phyloP scores from a whole-genome alignment of 208 protist species.

The Acanthamoeba lenticulata region DNA sequence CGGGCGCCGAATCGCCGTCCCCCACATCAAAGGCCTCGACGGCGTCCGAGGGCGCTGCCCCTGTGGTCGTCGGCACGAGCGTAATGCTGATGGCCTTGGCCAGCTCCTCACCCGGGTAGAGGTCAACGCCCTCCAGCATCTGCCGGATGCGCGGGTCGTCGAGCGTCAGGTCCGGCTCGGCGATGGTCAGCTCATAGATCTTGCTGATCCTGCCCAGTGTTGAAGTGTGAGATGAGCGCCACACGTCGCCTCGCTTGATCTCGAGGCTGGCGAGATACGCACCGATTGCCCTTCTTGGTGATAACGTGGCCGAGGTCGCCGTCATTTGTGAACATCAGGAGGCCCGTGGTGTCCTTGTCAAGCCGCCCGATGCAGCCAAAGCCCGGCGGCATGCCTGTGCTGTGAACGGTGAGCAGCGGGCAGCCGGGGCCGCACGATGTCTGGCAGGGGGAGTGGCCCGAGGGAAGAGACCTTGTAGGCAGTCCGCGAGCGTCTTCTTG shows the following conservation, averaged over 20 bases:
- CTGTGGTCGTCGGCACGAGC: not conserved
- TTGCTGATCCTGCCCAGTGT: not conserved
- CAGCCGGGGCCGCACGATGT: too few relatives aligned
- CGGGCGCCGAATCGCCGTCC: too few relatives aligned
- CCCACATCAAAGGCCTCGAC: too few relatives aligned
- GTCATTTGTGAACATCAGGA: not conserved
- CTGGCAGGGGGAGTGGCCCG: not conserved
- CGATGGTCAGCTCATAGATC: conserved; percentile 7
- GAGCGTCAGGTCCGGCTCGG: not conserved
- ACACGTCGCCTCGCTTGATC: not conserved
- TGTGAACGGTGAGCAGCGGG: not conserved
- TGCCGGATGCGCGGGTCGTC: not conserved
- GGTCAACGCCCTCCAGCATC: not conserved
- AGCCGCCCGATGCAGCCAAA: not conserved
- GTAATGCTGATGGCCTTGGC: not conserved
- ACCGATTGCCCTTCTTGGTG: conserved; percentile 13
- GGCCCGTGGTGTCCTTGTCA: not conserved
- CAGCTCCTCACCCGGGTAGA: not conserved
- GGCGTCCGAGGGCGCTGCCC: too few relatives aligned
- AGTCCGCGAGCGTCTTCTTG: not conserved
- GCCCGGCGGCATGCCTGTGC: not conserved
- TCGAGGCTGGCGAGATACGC: not conserved
- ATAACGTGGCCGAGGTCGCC: not conserved
- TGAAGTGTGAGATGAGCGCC: not conserved
- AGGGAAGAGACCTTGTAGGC: not conserved